Conservation (phyloP, 2,329 filamentous ascomycete genomes). For the Alternaria metachromatica region DNA sequence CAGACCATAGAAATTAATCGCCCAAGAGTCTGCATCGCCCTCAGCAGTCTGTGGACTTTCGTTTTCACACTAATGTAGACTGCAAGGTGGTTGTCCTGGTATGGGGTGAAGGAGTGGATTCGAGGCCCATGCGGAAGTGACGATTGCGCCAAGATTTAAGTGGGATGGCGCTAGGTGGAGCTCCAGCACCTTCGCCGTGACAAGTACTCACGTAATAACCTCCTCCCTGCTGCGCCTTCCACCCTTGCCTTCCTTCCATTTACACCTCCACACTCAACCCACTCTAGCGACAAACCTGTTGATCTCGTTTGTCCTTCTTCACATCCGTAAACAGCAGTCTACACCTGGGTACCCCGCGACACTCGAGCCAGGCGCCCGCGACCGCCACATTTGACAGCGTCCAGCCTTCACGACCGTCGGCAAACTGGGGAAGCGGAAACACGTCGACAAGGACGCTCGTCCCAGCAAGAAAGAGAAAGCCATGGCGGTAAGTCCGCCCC, state of each 20-base stretch:
- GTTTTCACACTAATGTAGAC: neutral
- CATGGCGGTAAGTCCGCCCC: slow-evolving; percentile 48
- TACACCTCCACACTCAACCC: neutral
- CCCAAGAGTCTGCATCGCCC: neutral
- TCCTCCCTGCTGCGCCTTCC: slow-evolving; percentile 18
- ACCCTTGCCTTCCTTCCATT: slow-evolving; percentile 1
- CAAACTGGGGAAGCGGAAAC: slow-evolving; percentile 54
- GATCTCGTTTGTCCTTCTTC: slow-evolving; percentile 4
- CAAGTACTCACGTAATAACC: slow-evolving; percentile 23
- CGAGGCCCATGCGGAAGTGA: neutral
- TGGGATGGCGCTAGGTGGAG: slow-evolving; percentile 23
- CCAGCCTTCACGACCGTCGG: slow-evolving; percentile 35
- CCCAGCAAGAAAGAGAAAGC: slow-evolving; percentile 51
- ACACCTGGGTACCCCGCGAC: slow-evolving; percentile 21
- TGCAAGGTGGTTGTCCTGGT: neutral
- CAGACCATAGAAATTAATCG: neutral
- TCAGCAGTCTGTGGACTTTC: neutral
- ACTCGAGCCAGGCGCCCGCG: slow-evolving; percentile 13
- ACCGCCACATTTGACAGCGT: slow-evolving; percentile 31
- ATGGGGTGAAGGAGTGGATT: neutral
- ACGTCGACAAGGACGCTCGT: slow-evolving; percentile 47
- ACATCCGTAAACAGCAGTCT: neutral
- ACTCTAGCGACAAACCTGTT: slow-evolving; percentile 6
- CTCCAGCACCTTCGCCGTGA: slow-evolving; percentile 30
- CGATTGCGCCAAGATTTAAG: slow-evolving; percentile 20